phyloP scores from a whole-genome alignment of 495 filamentous ascomycete species.

The Entonaema liquescens region DNA sequence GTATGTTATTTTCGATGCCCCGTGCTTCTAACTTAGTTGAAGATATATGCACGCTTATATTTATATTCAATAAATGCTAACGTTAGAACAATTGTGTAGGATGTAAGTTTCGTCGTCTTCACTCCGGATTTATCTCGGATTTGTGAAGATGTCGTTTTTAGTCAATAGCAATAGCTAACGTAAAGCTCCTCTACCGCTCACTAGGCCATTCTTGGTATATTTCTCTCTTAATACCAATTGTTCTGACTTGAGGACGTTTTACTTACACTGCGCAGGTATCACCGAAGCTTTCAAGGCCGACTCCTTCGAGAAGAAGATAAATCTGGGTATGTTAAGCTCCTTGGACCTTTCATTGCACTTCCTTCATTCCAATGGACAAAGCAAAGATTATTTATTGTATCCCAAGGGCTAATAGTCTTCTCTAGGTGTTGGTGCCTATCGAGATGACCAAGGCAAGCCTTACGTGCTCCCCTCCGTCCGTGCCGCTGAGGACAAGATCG shows the following conservation, averaged over 20 bases:
- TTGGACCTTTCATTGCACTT: neutral
- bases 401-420: constrained; percentile 33
- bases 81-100: constrained; percentile 49
- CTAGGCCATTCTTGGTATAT: constrained; percentile 80
- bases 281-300: constrained; percentile 99
- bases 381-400: neutral
- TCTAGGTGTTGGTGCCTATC: constrained; percentile 79
- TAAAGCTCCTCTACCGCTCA: constrained; percentile 7
- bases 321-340: constrained; percentile 73
- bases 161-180: constrained; percentile 25
- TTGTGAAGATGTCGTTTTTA: neutral
- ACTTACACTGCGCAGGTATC: constrained; percentile 68
- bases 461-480: constrained; percentile 95
- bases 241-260: constrained; percentile 19
- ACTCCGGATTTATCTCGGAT: constrained; percentile 5
- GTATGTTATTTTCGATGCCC: constrained; percentile 64
- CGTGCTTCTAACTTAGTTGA: constrained; percentile 11
- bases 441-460: constrained; percentile 96
- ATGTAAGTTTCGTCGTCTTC: constrained; percentile 60
- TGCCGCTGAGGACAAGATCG: constrained; percentile 85
- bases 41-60: constrained; percentile 27
- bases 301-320: constrained; percentile 90
- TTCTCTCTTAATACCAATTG: constrained; percentile 3
- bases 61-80: constrained; percentile 8
- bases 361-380: neutral